phyloP scores from a whole-genome alignment of 441 rosid genomes.

The Breynia disticha region DNA sequence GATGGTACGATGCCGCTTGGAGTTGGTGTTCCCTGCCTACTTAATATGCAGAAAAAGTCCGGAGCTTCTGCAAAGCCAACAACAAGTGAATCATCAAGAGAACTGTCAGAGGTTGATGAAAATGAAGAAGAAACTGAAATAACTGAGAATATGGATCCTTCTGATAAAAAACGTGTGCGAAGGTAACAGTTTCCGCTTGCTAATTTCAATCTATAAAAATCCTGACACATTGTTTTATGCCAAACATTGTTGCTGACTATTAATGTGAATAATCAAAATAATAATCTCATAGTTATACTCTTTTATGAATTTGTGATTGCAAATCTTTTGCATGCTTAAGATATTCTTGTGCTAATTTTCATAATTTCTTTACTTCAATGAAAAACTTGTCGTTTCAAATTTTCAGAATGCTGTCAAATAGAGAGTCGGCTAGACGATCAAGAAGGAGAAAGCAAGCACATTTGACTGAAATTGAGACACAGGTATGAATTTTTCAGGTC shows the following conservation, averaged over 20 bases:
- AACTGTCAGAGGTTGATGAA: slow-evolving; percentile 73
- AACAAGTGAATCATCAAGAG: slow-evolving; percentile 78
- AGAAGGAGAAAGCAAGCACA: slow-evolving; percentile 91
- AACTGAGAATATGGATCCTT: slow-evolving; percentile 43
- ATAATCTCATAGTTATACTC: too few species aligned
- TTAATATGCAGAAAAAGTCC: slow-evolving; percentile 31
- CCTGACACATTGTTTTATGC: too few species aligned
- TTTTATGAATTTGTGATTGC: too few species aligned
- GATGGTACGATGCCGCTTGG: slow-evolving; percentile 24
- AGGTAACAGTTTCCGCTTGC: slow-evolving; percentile 32
- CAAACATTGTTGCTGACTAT: too few species aligned
- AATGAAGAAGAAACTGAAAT: slow-evolving; percentile 75
- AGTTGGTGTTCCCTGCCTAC: slow-evolving; percentile 25
- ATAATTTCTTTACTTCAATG: slow-evolving; percentile 6
- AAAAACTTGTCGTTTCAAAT: slow-evolving; percentile 8
- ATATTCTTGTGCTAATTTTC: slow-evolving; percentile 8
- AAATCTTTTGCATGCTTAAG: not conserved
- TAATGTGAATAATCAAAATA: too few species aligned
- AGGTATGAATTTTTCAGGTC: slow-evolving; percentile 32
- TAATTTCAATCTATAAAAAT: too few species aligned
- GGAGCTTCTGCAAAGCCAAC: slow-evolving; percentile 39
- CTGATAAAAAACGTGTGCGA: slow-evolving; percentile 62
- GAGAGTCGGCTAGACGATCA: slow-evolving; percentile 95
- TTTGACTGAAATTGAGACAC: slow-evolving; percentile 76
- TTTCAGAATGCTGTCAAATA: slow-evolving; percentile 77